Conservation (phyloP, 345 rosid species). For the Salix udensis region DNA sequence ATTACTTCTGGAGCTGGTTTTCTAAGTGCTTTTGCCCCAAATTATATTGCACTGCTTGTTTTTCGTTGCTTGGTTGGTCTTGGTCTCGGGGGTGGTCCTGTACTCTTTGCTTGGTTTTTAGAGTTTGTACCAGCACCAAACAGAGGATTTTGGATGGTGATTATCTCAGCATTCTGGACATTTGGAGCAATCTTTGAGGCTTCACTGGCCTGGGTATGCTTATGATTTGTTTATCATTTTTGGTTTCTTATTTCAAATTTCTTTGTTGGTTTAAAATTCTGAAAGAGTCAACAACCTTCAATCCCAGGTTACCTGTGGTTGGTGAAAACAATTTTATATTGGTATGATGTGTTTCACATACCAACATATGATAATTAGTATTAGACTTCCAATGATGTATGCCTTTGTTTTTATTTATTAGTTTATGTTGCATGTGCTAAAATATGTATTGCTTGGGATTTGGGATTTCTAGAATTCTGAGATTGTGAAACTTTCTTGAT, state of each 20-base stretch:
- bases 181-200: slow-evolving; percentile 80
- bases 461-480: too few species aligned
- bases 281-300: background rate
- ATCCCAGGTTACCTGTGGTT: background rate
- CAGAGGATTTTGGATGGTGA: slow-evolving; percentile 91
- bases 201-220: slow-evolving; percentile 77
- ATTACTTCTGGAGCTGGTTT: slow-evolving; percentile 76
- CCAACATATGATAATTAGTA: background rate
- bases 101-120: slow-evolving; percentile 79
- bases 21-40: slow-evolving; percentile 73
- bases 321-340: background rate
- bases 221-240: slow-evolving; percentile 5
- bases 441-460: too few species aligned
- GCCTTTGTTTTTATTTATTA: too few species aligned
- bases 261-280: background rate
- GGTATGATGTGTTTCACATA: background rate
- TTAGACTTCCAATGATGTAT: background rate
- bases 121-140: slow-evolving; percentile 91
- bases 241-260: slow-evolving; percentile 5
- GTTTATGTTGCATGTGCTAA: too few species aligned
- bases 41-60: slow-evolving; percentile 48
- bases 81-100: slow-evolving; percentile 94
- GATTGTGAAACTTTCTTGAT: too few species aligned
- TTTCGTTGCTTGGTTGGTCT: slow-evolving; percentile 81
- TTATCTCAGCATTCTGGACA: slow-evolving; percentile 84